Evolutionary conservation across 2,329 filamentous ascomycete genomes (phyloP).

Genomic region (Calcarisporium arbuscula): DNA sequence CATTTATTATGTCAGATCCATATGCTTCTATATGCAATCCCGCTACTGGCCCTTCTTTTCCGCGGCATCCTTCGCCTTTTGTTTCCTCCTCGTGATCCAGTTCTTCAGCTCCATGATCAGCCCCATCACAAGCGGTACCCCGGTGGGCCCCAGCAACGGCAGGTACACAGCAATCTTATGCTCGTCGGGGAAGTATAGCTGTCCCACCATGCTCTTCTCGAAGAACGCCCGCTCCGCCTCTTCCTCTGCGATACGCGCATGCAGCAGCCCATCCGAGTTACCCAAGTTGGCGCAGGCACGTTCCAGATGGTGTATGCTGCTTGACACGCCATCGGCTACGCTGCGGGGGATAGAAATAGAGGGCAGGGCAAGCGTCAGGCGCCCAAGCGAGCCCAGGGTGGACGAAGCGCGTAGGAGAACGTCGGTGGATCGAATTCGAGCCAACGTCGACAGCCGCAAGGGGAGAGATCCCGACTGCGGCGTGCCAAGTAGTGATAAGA

Average conservation of each 20-base stretch:
- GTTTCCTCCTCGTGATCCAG: conserved; percentile 43
- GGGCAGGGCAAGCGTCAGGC: conserved; percentile 74
- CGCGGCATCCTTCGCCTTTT: conserved; percentile 32
- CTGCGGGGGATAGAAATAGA: conserved; percentile 86
- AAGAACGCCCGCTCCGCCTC: conserved; percentile 95
- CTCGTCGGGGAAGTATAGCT: conserved; percentile 97
- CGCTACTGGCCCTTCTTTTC: conserved; percentile 31
- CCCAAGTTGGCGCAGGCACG: conserved; percentile 68
- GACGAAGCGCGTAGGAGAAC: conserved; percentile 85
- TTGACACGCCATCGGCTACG: conserved; percentile 79
- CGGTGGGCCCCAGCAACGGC: conserved; percentile 82
- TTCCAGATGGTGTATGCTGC: conserved; percentile 71
- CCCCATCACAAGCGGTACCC: conserved; percentile 81
- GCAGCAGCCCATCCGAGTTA: conserved; percentile 60
- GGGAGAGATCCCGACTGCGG: conserved; percentile 79
- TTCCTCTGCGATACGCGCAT: conserved; percentile 77
- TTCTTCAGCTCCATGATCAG: conserved; percentile 73
- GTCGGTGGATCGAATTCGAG: conserved; percentile 78
- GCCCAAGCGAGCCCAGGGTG: conserved; percentile 85
- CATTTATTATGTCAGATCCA: no score
- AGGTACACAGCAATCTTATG: conserved; percentile 97
- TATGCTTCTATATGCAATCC: no score
- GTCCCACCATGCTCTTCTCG: conserved; percentile 97
- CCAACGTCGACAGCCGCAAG: conserved; percentile 75
- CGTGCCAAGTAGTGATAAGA: conserved; percentile 80